Evolutionary conservation across 177 flowering plant species (phyloP), one percentile per base, ranked within the genome.

Genomic region (Vitis hybrid): DNA sequence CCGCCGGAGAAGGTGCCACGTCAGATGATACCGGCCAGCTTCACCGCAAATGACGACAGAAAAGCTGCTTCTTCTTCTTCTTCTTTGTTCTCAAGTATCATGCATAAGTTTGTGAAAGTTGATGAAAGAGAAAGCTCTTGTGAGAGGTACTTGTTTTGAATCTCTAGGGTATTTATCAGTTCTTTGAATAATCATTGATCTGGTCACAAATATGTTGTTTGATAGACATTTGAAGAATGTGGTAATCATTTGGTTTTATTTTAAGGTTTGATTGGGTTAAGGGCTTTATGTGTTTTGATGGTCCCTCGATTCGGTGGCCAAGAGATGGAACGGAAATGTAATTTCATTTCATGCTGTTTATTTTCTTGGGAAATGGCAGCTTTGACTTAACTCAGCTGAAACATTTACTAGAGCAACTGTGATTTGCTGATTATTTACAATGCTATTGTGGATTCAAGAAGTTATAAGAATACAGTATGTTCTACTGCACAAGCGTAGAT

Each of bases 1-100:
- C 99, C 98, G 60, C 97, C 97, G 57, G 98, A 91, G 80, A 95
- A 95, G 81, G 79, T 76, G 63, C 97, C 89, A 7, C 88, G 94
- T 52, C 86, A 64, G 82, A 52, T 86, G 68, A 32, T 89, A 2
- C 77, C 83, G 61, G 60, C 71, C 4, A 65, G 48, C 48, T 66
- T 69, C 48, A 10, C 62, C 14, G 71, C 51, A 10, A 72, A 62
- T n/a, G 76, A 65, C 32, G 83, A 66, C 3, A 66, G 32, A 30
- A 40, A 60, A 60, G 71, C 48, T 74, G 73, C 48, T 40, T 40
- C 48, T 40, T 40, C 48, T 40, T 40, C 48, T 9, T 59, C 86
- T 52, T 87, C 89, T 14, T 64, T 86, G 54, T 83, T 89, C 70
- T 88, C 91, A 1, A 83, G 85, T 60, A 91, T 94, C 23, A 81